Base-by-base conservation (phyloP, 345 rosid species). In the Eucalyptus regnans region DNA sequence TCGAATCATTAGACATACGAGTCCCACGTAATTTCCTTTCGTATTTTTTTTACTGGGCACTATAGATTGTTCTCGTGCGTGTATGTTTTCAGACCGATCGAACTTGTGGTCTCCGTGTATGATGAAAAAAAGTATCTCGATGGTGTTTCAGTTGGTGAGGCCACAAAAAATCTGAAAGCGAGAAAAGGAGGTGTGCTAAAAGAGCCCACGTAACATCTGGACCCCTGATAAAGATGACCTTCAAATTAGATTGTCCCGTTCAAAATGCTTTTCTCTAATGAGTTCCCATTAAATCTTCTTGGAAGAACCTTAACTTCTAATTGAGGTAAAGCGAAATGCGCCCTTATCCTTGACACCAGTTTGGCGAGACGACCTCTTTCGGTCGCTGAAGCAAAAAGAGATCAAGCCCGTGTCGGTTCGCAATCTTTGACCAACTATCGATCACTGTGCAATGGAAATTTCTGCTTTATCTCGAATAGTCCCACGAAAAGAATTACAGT, bases 1-100 rank as follows among this genome's bases (percentile, higher is more conserved):
- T 22, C 1, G 2, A 71, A 71, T 71, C 14, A 37, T 71, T 20
- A 2, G 23, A 37, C 46, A 37, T 20, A 33, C 3, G 15, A 8
- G 20, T 15, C 3, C 9, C 9, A 0, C 1, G 2, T 68, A 17
- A 17, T 68, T 68, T 68, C 12, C 0, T 76, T 22, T 76, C 1
- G 2, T 20, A 71, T 9, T 71, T 33, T 76, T 76, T 37, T 31
- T 41, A 23, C 4, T 3, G 48, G 27, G 29, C 27, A 20, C 8
- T 41, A 7, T 52, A 76, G 15, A 20, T 76, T 76, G 48, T 37
- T 76, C 15, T 9, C 12, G 4, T 37, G 46, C 5, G 8, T 18
- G 46, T 4, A 12, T 3, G 83, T 20, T 9, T 76, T 76, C 14
- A 3, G 27, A 76, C 43, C 4, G 0, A 76, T 76, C 15, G 16